Conservation (phyloP, 345 rosid species). For the Rhodomyrtus tomentosa region DNA sequence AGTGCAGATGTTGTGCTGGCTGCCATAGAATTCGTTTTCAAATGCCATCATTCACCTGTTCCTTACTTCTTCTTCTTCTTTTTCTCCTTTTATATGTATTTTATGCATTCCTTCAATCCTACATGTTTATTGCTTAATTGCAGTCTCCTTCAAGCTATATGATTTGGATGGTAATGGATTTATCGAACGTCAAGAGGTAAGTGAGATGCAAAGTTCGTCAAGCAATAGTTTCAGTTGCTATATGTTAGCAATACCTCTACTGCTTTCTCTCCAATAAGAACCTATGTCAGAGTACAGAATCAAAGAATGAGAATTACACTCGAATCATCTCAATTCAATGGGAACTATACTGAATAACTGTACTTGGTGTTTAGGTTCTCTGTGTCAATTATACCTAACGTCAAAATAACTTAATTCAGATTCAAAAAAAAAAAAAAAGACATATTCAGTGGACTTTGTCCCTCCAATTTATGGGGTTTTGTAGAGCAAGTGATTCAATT, state of each 20-base stretch:
- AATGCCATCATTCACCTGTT: neutral
- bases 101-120: neutral
- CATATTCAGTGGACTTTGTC: neutral
- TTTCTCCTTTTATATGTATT: too few species aligned
- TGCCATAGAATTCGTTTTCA: neutral
- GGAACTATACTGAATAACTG: neutral
- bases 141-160: constrained; percentile 95
- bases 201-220: neutral
- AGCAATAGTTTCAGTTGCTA: neutral
- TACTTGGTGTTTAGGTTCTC: neutral
- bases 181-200: constrained; percentile 95
- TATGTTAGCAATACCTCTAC: neutral
- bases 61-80: neutral
- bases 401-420: too few species aligned
- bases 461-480: neutral
- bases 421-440: too few species aligned
- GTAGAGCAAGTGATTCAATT: neutral
- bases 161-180: constrained; percentile 85
- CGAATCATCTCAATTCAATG: neutral
- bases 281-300: neutral
- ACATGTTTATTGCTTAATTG: constrained; percentile 5
- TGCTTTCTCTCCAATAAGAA: neutral
- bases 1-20: neutral
- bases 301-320: neutral
- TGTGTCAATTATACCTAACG: neutral